Evolutionary conservation across 192 early-diverging fungal genomes (phyloP), one percentile per base, ranked within the genome.

Genomic region (Coemansia sp.): DNA sequence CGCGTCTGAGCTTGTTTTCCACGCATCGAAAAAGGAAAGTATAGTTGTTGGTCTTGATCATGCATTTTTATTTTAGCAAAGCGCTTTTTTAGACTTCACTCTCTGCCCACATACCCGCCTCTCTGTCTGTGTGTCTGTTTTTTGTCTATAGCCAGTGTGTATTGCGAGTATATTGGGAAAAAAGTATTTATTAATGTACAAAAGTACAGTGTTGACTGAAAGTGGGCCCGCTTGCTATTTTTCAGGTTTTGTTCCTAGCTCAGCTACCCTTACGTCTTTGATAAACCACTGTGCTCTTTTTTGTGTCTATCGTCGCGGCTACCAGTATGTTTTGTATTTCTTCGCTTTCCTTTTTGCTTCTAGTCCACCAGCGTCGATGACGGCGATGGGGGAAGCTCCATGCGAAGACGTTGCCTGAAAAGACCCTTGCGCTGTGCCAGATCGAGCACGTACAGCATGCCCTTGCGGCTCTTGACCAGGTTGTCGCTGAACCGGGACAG

Each of bases 401-500:
- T 18, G 36, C 39, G 60, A 12, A 74, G 65, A 11, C 80, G 75
- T 63, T 73, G 75, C 45, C 80, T 67, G 48, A 83, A 74, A 65
- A 83, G 72, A 2, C 80, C 80, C 65, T 70, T 71, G 39, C 80
- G 74, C 75, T 83, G 80, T 1, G 73, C 80, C 57, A 85, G 54
- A 55, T 85, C 83, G 18, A 85, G 77, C 57, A 80, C 78, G 15
- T 85, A 85, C 15, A 80, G 77, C 83, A 85, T 79, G 32, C 83
- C 83, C 67, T 77, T 80, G 65, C 83, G 78, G 67, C 83, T 85
- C 61, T 74, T 73, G 61, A 68, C 66, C 5, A 80, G 70, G 61
- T 80, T 95, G 53, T 95, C 91, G 57, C 93, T 86, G 75, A 97
- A 95, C 70, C 90, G 90, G 36, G 81, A 87, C 65, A 94, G 83